These are phyloP conservation scores for Fragilariopsis cylindrus DNA, from an alignment of 108 stramenopile species.

Conservation along the genomic window DNA sequence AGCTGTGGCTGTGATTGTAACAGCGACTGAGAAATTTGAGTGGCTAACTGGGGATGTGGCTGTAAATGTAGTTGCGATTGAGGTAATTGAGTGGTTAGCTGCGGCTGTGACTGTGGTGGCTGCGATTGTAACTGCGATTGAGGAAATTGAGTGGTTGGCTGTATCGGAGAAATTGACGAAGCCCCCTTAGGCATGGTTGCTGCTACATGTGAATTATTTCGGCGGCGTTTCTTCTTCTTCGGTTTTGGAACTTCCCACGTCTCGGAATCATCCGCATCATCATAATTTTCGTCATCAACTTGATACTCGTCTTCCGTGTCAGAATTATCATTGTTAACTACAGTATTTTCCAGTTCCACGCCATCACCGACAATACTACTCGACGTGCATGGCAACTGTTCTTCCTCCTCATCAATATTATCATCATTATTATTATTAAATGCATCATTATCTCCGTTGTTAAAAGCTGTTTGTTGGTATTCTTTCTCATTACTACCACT, in stretches of 20 bases:
- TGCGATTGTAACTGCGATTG: background rate
- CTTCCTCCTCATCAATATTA: too few relatives aligned
- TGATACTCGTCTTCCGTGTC: constrained; percentile 23
- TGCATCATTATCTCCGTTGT: background rate
- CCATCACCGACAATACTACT: background rate
- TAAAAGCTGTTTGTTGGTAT: background rate
- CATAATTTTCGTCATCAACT: constrained; percentile 24
- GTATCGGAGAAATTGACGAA: background rate
- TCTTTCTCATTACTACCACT: background rate
- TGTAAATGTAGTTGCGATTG: background rate
- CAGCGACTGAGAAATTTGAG: too few relatives aligned
- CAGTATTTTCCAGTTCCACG: background rate
- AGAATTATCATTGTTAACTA: constrained; percentile 7
- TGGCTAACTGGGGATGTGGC: background rate
- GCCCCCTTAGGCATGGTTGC: background rate
- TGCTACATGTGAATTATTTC: background rate
- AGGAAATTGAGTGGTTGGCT: background rate
- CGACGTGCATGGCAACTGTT: background rate
- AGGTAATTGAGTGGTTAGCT: background rate
- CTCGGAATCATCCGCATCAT: constrained; percentile 5
- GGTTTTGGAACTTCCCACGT: background rate
- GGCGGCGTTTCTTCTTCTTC: constrained; percentile 9
- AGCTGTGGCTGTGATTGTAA: background rate
- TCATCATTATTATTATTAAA: too few relatives aligned
- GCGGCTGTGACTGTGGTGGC: background rate